Percentiles rank a stretch among this genome's conserved stretches.
Evolutionary conservation across 2,329 filamentous ascomycete genomes (phyloP).

Genomic region (Monilinia polystroma): DNA sequence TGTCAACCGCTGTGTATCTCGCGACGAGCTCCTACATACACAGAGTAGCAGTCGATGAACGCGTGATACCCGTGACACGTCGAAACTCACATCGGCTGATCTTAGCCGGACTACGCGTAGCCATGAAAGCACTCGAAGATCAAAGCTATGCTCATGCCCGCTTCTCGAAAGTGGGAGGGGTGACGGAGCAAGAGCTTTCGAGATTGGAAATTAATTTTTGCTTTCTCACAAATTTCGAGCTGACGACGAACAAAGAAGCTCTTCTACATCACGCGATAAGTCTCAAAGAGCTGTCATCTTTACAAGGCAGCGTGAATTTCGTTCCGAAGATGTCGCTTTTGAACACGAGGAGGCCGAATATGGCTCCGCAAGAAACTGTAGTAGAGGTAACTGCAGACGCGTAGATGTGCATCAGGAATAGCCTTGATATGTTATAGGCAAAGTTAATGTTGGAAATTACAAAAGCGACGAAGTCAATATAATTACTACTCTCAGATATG

Average conservation of each 20-base stretch:
- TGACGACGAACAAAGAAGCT: slow-evolving; percentile 61
- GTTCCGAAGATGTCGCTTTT: slow-evolving; percentile 36
- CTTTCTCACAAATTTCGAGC: slow-evolving; percentile 80
- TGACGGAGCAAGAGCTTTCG: slow-evolving; percentile 77
- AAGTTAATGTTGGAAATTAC: slow-evolving; percentile 3
- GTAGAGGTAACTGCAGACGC: slow-evolving; percentile 36
- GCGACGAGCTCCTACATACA: slow-evolving; percentile 87
- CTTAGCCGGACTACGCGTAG: slow-evolving; percentile 79
- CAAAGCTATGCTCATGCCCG: slow-evolving; percentile 81
- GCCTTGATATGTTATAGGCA: slow-evolving; percentile 1
- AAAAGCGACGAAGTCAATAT: background rate
- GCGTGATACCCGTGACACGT: slow-evolving; percentile 74
- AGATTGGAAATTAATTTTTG: slow-evolving; percentile 87
- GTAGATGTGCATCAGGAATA: background rate
- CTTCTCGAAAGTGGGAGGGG: slow-evolving; percentile 84
- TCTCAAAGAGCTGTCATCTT: slow-evolving; percentile 41
- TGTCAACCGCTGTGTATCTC: slow-evolving; percentile 91
- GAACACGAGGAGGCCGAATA: slow-evolving; percentile 31
- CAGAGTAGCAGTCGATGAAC: slow-evolving; percentile 73
- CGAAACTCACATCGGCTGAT: slow-evolving; percentile 85
- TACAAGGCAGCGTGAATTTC: slow-evolving; percentile 40
- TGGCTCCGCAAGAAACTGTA: slow-evolving; percentile 32
- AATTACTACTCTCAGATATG: background rate
- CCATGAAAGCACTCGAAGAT: slow-evolving; percentile 95
- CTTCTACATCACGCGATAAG: slow-evolving; percentile 51